Percentiles rank a stretch among this genome's conserved stretches.
Evolutionary conservation across 2,329 filamentous ascomycete species (phyloP).

Genomic region (Pestalotiopsis sp.): DNA sequence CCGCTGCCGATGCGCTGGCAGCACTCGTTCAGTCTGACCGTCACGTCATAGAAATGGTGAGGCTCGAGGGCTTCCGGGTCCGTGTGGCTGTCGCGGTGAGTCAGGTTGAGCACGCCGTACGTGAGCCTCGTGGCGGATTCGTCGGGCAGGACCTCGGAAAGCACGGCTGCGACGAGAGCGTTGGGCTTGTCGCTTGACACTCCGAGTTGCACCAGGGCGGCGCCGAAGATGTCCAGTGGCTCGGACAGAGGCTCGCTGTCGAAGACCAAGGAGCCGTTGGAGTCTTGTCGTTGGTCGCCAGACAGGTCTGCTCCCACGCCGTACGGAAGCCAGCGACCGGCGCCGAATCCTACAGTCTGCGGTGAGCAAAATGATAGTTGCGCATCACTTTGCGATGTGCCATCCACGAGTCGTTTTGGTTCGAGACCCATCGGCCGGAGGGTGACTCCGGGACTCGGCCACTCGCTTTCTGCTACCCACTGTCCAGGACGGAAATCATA

Average conservation of each 20-base stretch:
- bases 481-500: neutral
- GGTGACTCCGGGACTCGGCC: neutral
- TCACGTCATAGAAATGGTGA: neutral
- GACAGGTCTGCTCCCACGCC: neutral
- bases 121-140: neutral
- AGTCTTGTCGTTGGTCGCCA: neutral
- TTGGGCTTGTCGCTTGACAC: neutral
- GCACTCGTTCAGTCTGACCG: neutral
- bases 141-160: neutral
- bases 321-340: neutral
- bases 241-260: neutral
- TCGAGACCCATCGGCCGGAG: neutral
- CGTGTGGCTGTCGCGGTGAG: neutral
- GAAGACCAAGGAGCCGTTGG: neutral
- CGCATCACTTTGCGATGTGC: neutral
- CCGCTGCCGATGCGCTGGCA: neutral
- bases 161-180: neutral
- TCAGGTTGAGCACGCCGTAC: neutral
- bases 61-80: neutral
- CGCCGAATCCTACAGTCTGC: neutral
- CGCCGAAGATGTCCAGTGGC: neutral
- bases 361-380: neutral
- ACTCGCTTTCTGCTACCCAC: neutral
- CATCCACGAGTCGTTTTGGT: neutral
- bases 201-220: neutral